Conservation (phyloP, 345 rosid species). For the thale cress (Arabidopsis thaliana) region DNA sequence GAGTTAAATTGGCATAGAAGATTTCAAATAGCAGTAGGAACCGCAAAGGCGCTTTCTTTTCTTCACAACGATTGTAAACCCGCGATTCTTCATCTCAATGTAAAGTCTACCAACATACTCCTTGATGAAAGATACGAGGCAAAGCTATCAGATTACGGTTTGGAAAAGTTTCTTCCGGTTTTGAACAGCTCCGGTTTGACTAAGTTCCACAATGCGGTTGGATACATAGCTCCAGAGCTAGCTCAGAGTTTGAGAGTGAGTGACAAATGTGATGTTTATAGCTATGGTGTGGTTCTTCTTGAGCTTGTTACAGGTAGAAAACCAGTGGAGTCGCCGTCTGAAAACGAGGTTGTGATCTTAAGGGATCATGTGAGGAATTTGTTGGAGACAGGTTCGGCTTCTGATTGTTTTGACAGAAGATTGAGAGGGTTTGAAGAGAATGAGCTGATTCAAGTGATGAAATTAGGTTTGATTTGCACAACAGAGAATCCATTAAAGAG, state of each 20-base stretch:
- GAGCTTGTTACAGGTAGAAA: constrained; percentile 93
- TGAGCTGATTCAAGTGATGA: constrained; percentile 92
- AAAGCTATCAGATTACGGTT: constrained; percentile 90
- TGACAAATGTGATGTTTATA: constrained; percentile 91
- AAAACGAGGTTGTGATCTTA: constrained; percentile 69
- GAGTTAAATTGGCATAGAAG: constrained; percentile 82
- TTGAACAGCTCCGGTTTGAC: constrained; percentile 69
- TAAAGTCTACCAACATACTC: constrained; percentile 87
- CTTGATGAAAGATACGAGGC: constrained; percentile 77
- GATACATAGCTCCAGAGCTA: constrained; percentile 96
- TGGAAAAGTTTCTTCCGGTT: constrained; percentile 81
- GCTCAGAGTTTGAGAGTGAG: constrained; percentile 70
- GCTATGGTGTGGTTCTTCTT: constrained; percentile 90
- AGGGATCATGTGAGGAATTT: constrained; percentile 79
- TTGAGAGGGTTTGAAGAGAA: constrained; percentile 78
- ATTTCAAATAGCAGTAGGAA: constrained; percentile 82
- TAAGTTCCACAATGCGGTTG: constrained; percentile 77
- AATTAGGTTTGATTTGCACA: constrained; percentile 85
- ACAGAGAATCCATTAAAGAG: constrained; percentile 78
- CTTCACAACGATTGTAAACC: constrained; percentile 94
- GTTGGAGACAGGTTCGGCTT: constrained; percentile 79
- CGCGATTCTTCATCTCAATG: constrained; percentile 86
- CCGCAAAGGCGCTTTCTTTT: constrained; percentile 87
- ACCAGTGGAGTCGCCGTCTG: constrained; percentile 75
- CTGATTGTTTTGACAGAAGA: constrained; percentile 82